These are phyloP conservation scores for Delonix regia DNA, from an alignment of 306 rosid genomes.

Conservation along the genomic window DNA sequence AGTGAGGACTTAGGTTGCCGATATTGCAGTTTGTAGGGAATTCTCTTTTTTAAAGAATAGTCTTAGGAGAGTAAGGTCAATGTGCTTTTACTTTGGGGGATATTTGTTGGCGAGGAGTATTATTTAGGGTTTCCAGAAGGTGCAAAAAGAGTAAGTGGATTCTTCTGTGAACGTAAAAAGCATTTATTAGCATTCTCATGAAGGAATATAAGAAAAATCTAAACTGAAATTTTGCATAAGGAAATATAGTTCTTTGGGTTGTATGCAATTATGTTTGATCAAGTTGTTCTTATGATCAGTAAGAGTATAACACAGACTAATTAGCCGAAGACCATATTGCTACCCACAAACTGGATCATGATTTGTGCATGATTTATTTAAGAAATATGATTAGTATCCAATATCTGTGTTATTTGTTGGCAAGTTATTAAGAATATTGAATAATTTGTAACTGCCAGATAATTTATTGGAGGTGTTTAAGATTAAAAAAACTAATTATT, in stretches of 20 bases:
- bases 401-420: not conserved
- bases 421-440: not conserved
- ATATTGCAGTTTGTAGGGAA: not conserved
- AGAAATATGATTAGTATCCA: not conserved
- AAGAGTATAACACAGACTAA: not conserved
- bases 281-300: not conserved
- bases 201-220: not conserved
- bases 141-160: not conserved
- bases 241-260: not conserved
- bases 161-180: not conserved
- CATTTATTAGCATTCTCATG: not conserved
- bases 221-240: not conserved
- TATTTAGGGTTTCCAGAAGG: not conserved
- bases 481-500: not conserved
- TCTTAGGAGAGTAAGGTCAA: not conserved
- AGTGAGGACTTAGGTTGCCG: not conserved
- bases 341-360: not conserved
- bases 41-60: not conserved
- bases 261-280: not conserved
- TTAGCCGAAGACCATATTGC: not conserved
- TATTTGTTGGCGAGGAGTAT: not conserved
- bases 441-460: not conserved
- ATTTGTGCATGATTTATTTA: not conserved
- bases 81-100: not conserved
- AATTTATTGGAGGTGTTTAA: not conserved